Conservation (phyloP, 2,329 filamentous ascomycete genomes). For the Parascedosporium putredinis region DNA sequence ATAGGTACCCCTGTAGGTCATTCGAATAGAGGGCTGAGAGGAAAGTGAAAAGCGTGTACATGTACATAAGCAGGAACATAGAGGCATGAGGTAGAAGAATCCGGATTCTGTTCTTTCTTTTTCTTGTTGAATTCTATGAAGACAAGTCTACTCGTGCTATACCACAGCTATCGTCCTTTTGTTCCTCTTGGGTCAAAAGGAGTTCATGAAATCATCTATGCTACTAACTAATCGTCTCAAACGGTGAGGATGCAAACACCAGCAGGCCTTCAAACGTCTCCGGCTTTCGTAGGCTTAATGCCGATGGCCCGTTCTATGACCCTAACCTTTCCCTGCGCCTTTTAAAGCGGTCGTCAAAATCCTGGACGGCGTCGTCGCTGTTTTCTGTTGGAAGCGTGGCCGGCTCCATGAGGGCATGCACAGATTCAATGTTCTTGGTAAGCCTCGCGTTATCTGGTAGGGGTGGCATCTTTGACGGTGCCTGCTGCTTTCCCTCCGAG, state of each 20-base stretch:
- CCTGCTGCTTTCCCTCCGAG: neutral
- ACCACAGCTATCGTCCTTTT: too few species aligned
- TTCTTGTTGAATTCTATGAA: too few species aligned
- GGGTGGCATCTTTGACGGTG: constrained; percentile 21
- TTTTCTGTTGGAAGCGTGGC: constrained; percentile 71
- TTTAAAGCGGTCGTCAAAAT: constrained; percentile 81
- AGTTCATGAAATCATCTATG: neutral
- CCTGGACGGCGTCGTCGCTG: constrained; percentile 76
- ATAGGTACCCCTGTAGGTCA: constrained; percentile 53
- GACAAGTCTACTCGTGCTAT: too few species aligned
- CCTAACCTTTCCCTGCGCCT: constrained; percentile 73
- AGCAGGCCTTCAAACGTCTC: neutral
- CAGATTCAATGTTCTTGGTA: constrained; percentile 61
- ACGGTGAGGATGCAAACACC: neutral
- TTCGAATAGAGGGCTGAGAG: constrained; percentile 35
- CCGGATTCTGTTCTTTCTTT: constrained; percentile 11
- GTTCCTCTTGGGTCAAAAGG: neutral
- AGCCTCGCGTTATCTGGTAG: constrained; percentile 55
- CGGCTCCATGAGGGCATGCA: constrained; percentile 71
- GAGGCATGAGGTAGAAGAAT: constrained; percentile 10
- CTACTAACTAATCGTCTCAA: neutral
- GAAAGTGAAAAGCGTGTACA: constrained; percentile 15
- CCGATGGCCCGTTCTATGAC: constrained; percentile 64
- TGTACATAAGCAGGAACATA: constrained; percentile 21
- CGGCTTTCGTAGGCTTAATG: constrained; percentile 18